Evolutionary conservation across 768 basidiomycete genomes (phyloP).

Genomic region (Lactarius quietus): DNA sequence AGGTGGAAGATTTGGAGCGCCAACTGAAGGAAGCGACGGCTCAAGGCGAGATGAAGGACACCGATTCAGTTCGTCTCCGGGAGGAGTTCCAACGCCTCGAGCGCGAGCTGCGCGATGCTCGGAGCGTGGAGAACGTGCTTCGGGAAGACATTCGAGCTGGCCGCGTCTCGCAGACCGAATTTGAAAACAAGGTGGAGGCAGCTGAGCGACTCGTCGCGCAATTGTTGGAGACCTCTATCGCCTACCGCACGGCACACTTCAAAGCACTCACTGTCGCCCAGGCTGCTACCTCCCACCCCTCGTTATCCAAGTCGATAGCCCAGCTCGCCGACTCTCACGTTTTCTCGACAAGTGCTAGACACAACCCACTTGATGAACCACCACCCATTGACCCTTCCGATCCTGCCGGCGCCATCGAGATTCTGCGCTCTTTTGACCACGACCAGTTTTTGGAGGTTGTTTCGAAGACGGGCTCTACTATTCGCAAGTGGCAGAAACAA

Average conservation of each 20-base stretch:
- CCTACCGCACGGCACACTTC: conserved; percentile 71
- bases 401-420: conserved; percentile 63
- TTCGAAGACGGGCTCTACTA: conserved; percentile 75
- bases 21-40: conserved; percentile 61
- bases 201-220: conserved; percentile 72
- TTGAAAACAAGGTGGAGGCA: conserved; percentile 63
- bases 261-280: conserved; percentile 66
- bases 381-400: conserved; percentile 78
- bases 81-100: conserved; percentile 72
- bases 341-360: conserved; percentile 40
- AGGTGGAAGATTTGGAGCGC: conserved; percentile 55
- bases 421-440: conserved; percentile 72
- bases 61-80: conserved; percentile 63
- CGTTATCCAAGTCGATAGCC: conserved; percentile 46
- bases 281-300: conserved; percentile 44
- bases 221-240: conserved; percentile 74
- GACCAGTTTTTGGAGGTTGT: conserved; percentile 83
- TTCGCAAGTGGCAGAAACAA: conserved; percentile 96
- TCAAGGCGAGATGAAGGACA: conserved; percentile 59
- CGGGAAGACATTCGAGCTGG: conserved; percentile 73
- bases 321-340: conserved; percentile 37
- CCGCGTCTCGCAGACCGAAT: conserved; percentile 60
- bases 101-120: conserved; percentile 64
- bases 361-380: conserved; percentile 55
- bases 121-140: conserved; percentile 62